phyloP scores from a whole-genome alignment of 2,329 filamentous ascomycete genomes.

The Xylaria sp. region DNA sequence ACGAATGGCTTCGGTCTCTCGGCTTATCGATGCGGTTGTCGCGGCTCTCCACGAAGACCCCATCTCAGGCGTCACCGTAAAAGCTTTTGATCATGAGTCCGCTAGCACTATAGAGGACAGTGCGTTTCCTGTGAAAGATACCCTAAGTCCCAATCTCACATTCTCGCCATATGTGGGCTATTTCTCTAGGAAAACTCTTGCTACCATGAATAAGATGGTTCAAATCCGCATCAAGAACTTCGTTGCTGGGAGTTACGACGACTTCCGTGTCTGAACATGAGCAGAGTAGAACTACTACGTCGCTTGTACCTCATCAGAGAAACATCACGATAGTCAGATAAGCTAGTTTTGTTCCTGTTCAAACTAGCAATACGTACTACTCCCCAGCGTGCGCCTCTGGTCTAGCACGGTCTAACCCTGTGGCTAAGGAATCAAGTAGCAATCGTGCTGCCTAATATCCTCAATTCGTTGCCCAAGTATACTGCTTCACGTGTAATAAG shows the following conservation, averaged over 20 bases:
- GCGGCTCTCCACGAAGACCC: constrained; percentile 35
- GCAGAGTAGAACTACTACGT: no score
- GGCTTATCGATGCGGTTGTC: constrained; percentile 17
- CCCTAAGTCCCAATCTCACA: constrained; percentile 29
- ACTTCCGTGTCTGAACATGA: background rate
- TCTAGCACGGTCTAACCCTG: no score
- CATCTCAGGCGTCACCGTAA: constrained; percentile 34
- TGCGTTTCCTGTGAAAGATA: constrained; percentile 26
- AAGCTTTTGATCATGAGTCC: constrained; percentile 35
- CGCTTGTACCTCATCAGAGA: no score
- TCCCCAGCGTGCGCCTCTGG: no score
- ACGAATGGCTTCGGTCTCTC: no score
- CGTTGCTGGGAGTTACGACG: constrained; percentile 11
- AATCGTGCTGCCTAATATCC: no score
- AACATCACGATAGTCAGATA: no score
- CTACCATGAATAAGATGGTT: constrained; percentile 30
- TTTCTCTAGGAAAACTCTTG: constrained; percentile 32
- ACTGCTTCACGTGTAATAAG: no score
- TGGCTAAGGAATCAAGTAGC: no score
- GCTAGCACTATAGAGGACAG: constrained; percentile 33
- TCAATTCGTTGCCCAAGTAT: no score
- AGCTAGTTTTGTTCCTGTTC: no score
- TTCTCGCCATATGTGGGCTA: constrained; percentile 37
- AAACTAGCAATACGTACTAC: no score
- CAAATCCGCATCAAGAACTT: constrained; percentile 29